Evolutionary conservation across 345 rosid species (phyloP).

Genomic region (Salix caprea): DNA sequence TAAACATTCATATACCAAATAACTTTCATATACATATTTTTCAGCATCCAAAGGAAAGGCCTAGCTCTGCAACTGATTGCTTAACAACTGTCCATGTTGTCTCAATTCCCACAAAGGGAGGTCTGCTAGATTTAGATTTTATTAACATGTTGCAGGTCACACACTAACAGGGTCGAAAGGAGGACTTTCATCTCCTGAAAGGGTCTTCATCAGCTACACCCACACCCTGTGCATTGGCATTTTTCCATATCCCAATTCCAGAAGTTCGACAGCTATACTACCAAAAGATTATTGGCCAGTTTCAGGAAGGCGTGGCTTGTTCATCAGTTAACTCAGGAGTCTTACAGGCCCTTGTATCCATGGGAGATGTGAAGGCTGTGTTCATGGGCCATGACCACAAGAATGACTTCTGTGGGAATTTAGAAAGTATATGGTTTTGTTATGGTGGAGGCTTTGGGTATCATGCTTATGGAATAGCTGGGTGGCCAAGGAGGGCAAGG

Average conservation of each 20-base stretch:
- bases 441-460: slow-evolving; percentile 85
- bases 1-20: too few relatives aligned
- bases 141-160: slow-evolving; percentile 38
- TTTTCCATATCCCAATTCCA: slow-evolving; percentile 75
- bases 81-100: not conserved
- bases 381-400: slow-evolving; percentile 79
- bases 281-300: slow-evolving; percentile 54
- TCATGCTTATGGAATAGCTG: slow-evolving; percentile 79
- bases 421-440: slow-evolving; percentile 64
- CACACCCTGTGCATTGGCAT: slow-evolving; percentile 46
- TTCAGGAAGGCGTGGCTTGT: slow-evolving; percentile 56
- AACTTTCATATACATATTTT: too few relatives aligned
- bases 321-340: slow-evolving; percentile 74
- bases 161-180: slow-evolving; percentile 39
- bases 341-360: slow-evolving; percentile 61
- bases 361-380: slow-evolving; percentile 73
- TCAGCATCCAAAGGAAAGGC: too few relatives aligned
- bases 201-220: slow-evolving; percentile 11
- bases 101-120: slow-evolving; percentile 6
- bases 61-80: too few relatives aligned
- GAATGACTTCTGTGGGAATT: slow-evolving; percentile 67
- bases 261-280: slow-evolving; percentile 48
- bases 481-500: slow-evolving; percentile 74
- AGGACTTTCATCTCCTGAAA: not conserved
- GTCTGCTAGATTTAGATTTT: slow-evolving; percentile 29